These are phyloP conservation scores for Aspergillus nomiae DNA, from an alignment of 2,329 filamentous ascomycete genomes.

Conservation along the genomic window DNA sequence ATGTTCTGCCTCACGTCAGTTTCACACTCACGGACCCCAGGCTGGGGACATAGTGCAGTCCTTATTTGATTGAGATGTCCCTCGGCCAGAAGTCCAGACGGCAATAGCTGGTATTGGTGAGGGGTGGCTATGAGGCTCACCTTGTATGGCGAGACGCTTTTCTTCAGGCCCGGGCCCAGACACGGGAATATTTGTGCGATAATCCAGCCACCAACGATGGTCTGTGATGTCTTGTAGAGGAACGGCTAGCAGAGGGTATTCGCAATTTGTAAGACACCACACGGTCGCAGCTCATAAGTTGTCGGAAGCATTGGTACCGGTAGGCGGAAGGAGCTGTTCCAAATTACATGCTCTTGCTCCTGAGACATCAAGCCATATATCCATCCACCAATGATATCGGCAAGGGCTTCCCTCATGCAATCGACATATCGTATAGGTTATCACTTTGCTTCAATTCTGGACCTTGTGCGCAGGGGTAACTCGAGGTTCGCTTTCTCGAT, in stretches of 20 bases:
- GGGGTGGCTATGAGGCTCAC: background rate
- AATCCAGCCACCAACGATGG: background rate
- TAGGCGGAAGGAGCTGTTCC: no score
- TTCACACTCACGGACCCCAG: no score
- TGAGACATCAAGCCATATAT: background rate
- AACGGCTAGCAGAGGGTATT: fast-evolving
- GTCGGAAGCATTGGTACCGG: background rate
- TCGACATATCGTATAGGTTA: background rate
- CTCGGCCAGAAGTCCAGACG: background rate
- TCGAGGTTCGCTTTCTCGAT: background rate
- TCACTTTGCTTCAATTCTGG: background rate
- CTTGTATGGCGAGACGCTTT: background rate
- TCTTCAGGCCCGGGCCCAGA: no score
- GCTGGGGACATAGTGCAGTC: background rate
- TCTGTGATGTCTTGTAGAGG: background rate
- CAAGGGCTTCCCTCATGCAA: background rate
- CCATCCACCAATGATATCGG: background rate
- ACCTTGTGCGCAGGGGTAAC: background rate
- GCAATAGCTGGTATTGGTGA: background rate
- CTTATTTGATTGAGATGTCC: background rate
- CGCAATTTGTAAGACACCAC: background rate
- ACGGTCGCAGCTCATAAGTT: background rate
- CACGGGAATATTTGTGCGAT: background rate
- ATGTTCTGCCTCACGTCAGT: no score
- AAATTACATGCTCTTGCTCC: background rate